Base-by-base conservation (phyloP, 1,284 basidiomycete genomes). In the Cryptococcus sp. region DNA sequence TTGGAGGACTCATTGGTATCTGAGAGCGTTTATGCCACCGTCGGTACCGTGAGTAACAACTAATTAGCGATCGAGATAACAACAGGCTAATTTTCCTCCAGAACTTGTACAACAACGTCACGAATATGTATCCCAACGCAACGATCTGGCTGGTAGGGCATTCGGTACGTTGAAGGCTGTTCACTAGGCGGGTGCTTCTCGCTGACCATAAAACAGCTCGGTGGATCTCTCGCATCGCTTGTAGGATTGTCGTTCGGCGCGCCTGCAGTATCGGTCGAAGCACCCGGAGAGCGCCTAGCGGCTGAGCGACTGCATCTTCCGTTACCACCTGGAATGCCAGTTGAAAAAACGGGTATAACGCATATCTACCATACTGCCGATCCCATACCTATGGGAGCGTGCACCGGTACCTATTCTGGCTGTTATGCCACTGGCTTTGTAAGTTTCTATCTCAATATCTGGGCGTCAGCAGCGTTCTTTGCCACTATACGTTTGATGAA, bases 101-200 rank as follows among this genome's bases (percentile, higher is more conserved):
- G 89, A 90, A 93, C 78, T 78, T 97, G 53, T 97, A 93, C 81
- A 90, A 94, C 82, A 93, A 98, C 81, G 70, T 99, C 53, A 89
- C 93, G 5, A 90, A 90, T 75, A 86, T 95, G 84, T 99, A 96
- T 77, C 96, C 95, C 10, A 80, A 90, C 63, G 85, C 93, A 54
- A 89, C 90, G 65, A 90, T 99, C 60, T 99, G 95, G 96, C 80
- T 98, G 44, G 86, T 86, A 17, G 95, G 95, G 0, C 93, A 96
- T 77, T 94, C 90, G 4, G 74, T 77, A 52, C 62, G 75, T 62
- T n/a, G 10, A 31, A 11, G n/a, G 31, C 17, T 20, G 16, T 22
- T n/a, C 31, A 1, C 13, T 5, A 22, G 13, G 1, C 23, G 49
- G 47, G 25, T 22, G 27, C 6, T 19, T 5, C 16, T 16, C 44